Conservation (phyloP, 225 moss, liverwort and hornwort genomes). For the Physcomitrellopsis africana region DNA sequence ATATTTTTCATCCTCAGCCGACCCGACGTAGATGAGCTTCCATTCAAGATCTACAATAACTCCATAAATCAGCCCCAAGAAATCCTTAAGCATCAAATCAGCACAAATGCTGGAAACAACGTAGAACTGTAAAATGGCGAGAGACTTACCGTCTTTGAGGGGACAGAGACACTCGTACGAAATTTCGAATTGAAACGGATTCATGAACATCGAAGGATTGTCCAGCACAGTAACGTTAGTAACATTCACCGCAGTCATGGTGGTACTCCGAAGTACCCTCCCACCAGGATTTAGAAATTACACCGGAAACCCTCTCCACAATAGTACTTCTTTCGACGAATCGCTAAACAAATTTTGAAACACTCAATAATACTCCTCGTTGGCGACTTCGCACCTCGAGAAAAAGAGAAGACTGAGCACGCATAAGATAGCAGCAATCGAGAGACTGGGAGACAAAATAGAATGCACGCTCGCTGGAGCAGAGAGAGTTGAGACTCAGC, state of each 20-base stretch:
- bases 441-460: too few species aligned
- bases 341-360: too few species aligned
- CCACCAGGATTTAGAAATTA: too few species aligned
- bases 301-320: too few species aligned
- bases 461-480: too few species aligned
- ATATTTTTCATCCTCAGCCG: constrained; percentile 95
- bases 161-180: constrained; percentile 88
- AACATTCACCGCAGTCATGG: constrained; percentile 91
- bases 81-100: fast-evolving
- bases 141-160: constrained; percentile 76
- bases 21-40: constrained; percentile 95
- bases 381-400: too few species aligned
- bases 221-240: constrained; percentile 90
- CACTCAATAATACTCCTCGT: too few species aligned
- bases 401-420: too few species aligned
- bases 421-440: too few species aligned
- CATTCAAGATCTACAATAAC: constrained; percentile 73
- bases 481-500: too few species aligned
- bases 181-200: constrained; percentile 90
- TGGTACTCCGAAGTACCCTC: not conserved
- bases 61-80: not conserved
- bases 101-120: not conserved
- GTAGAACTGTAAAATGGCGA: not conserved
- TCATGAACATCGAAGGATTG: constrained; percentile 91
- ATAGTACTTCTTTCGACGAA: too few species aligned